Base-by-base conservation (phyloP, 306 rosid genomes). In the Arachis stenosperma region DNA sequence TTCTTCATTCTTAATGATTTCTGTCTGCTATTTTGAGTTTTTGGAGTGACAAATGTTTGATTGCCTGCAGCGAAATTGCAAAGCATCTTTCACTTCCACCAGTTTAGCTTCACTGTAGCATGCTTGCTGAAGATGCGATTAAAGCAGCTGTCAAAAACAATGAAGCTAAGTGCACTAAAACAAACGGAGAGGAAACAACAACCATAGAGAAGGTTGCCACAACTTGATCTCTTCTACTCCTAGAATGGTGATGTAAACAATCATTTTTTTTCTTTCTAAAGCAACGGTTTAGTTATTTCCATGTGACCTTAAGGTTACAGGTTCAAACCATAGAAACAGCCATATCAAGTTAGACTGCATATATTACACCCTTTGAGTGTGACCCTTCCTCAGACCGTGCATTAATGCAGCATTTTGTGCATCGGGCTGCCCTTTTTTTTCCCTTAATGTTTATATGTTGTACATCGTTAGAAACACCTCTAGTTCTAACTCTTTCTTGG, bases 121-220 rank as follows among this genome's bases (percentile, higher is more conserved):
- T 92, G 97, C 97, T 92, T 69, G 98, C 98, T 29, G 98, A 92
- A 81, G 96, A 92, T 83, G 98, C 98, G 6, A 92, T 92, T 57
- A 92, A 92, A 79, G 98, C 98, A 7, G 98, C 98, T 52, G 87
- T 92, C 11, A 90, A 92, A 75, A 97, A 92, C 75, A 88, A 88
- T 37, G 90, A 88, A 69, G 64, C 85, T 3, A 90, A 92, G 75
- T 88, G 80, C 47, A 70, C 70, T 5, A 80, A 79, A 39, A 14
- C 86, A 10, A 48, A 48, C 43, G 50, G 82, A 67, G 81, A 80
- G 64, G 76, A 76, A 42, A 46, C 73, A 43, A 27, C 88, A 7
- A 27, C 88, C 6, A 73, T 27, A 33, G 90, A 71, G 69, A 82
- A 82, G 69, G 74, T 76, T 15, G 70, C 82, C 6, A 51, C 70